Conservation (phyloP, 176 grass and related monocot species). For the Oryza glumipatula region DNA sequence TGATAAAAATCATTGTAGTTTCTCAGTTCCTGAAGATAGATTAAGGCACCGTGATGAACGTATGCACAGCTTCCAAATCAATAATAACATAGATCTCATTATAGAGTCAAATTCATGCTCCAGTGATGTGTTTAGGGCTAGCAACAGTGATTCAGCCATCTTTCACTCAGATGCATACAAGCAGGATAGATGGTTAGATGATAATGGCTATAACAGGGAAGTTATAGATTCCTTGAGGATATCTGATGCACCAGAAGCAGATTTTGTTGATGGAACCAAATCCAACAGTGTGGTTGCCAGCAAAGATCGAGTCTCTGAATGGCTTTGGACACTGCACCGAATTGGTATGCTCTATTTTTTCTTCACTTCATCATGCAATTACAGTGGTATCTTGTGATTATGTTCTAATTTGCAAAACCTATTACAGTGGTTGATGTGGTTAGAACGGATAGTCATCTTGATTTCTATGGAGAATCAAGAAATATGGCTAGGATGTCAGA, state of each 20-base stretch:
- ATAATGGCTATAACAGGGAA: conserved; percentile 54
- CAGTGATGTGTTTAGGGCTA: conserved; percentile 51
- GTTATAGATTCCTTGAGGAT: conserved; percentile 69
- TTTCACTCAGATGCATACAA: conserved; percentile 58
- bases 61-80: conserved; percentile 95
- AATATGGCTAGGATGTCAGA: conserved; percentile 99
- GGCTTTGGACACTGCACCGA: conserved; percentile 97
- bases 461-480: conserved; percentile 95
- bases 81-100: conserved; percentile 93
- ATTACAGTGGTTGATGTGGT: conserved; percentile 97
- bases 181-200: conserved; percentile 60
- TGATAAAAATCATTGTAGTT: conserved; percentile 49
- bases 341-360: conserved; percentile 67
- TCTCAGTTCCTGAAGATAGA: conserved; percentile 55
- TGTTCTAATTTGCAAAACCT: conserved; percentile 33
- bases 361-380: not conserved
- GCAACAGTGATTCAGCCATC: conserved; percentile 56
- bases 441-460: conserved; percentile 92
- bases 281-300: conserved; percentile 43
- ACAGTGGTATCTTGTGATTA: conserved; percentile 2
- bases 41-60: conserved; percentile 47
- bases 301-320: conserved; percentile 91
- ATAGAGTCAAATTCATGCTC: conserved; percentile 77
- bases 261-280: conserved; percentile 53
- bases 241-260: conserved; percentile 67